Conservation (phyloP, 2,329 filamentous ascomycete species). For the Neopestalotiopsis rosae region DNA sequence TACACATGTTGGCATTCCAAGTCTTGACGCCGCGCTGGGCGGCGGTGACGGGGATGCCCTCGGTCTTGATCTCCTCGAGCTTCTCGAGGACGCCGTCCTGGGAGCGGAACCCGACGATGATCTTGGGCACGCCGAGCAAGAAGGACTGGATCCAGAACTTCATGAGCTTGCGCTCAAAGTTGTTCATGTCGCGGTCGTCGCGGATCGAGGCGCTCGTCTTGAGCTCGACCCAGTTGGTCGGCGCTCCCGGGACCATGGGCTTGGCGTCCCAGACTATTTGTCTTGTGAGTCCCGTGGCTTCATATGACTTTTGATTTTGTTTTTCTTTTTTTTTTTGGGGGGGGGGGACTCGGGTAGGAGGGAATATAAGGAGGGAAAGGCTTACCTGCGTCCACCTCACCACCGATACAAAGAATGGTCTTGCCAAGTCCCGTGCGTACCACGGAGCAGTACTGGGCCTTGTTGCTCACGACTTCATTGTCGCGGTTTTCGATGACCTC, state of each 20-base stretch:
- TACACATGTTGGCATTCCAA: slow-evolving; percentile 94
- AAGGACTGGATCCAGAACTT: slow-evolving; percentile 99
- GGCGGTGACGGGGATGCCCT: slow-evolving; percentile 77
- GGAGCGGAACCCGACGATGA: slow-evolving; percentile 87
- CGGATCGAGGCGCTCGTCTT: slow-evolving; percentile 84
- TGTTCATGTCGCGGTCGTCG: slow-evolving; percentile 70
- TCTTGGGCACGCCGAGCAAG: slow-evolving; percentile 87
- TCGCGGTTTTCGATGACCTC: slow-evolving; percentile 81
- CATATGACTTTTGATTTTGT: too few relatives aligned
- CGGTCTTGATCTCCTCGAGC: slow-evolving; percentile 81
- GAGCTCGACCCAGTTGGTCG: slow-evolving; percentile 91
- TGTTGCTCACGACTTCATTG: slow-evolving; percentile 78
- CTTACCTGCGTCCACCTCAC: slow-evolving; percentile 89
- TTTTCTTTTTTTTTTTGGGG: neutral
- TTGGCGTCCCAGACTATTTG: slow-evolving; percentile 91
- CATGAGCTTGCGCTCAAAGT: slow-evolving; percentile 87
- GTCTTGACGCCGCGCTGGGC: slow-evolving; percentile 66
- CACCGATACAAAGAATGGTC: slow-evolving; percentile 78
- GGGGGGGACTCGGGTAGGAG: too few relatives aligned
- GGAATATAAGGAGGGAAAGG: slow-evolving; percentile 26
- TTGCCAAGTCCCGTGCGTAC: slow-evolving; percentile 87
- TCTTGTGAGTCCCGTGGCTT: too few relatives aligned
- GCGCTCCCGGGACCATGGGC: slow-evolving; percentile 65
- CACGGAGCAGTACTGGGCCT: slow-evolving; percentile 94
- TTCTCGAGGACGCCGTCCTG: slow-evolving; percentile 72